Conservation (phyloP, 805 yeast genomes). For the Kregervanrija fluxuum region DNA sequence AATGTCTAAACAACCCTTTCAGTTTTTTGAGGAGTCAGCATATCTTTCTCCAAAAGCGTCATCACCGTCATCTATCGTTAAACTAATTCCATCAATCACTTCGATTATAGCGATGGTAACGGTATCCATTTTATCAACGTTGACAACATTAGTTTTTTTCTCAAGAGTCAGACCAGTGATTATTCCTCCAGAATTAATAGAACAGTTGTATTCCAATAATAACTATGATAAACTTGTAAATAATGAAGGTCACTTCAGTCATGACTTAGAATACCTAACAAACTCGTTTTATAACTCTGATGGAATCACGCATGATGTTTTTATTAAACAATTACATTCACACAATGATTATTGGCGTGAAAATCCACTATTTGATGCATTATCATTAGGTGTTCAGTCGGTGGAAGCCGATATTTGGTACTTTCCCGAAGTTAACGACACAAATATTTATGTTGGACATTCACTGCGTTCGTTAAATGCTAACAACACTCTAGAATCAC, state of each 20-base stretch:
- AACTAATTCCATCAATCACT: no score
- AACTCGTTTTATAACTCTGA: conserved; percentile 3
- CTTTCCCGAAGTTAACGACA: conserved; percentile 26
- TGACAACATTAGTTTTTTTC: no score
- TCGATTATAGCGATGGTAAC: no score
- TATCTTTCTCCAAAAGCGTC: no score
- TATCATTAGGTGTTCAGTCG: conserved; percentile 39
- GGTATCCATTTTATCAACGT: no score
- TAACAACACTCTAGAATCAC: conserved; percentile 36
- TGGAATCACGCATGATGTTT: conserved; percentile 19
- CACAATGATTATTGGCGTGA: conserved; percentile 55
- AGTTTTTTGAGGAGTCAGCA: no score
- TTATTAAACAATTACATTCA: conserved; percentile 35
- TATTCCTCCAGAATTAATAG: no score
- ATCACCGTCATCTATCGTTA: no score
- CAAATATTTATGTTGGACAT: conserved; percentile 55
- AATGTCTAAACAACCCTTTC: no score
- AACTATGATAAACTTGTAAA: not conserved
- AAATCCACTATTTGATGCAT: conserved; percentile 41
- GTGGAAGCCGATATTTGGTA: conserved; percentile 53
- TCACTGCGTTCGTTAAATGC: conserved; percentile 38
- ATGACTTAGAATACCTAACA: not conserved
- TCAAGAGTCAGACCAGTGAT: no score
- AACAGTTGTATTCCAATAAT: no score
- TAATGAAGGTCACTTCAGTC: not conserved